Evolutionary conservation across 257 asterid species (phyloP).

Genomic region (Datura wrightii): DNA sequence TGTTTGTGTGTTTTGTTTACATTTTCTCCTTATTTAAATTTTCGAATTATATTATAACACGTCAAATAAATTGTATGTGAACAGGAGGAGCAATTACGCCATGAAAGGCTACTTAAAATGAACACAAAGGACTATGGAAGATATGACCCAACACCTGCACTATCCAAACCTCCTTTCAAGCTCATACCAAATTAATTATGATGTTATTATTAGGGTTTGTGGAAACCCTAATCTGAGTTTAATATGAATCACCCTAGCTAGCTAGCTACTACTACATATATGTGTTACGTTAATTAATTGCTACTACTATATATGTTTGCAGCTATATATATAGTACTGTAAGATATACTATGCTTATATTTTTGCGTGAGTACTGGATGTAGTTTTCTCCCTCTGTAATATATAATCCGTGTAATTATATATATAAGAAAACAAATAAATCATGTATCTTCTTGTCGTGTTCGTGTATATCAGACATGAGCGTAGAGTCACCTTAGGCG

Average conservation of each 20-base stretch:
- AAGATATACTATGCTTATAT: conserved; percentile 24
- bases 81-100: conserved; percentile 25
- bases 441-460: neutral
- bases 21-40: neutral
- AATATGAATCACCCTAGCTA: conserved; percentile 1
- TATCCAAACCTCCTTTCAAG: conserved; percentile 74
- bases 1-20: neutral
- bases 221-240: neutral
- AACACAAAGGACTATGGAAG: conserved; percentile 75
- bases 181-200: conserved; percentile 66
- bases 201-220: neutral
- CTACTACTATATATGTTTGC: conserved; percentile 7
- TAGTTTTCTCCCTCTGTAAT: conserved; percentile 23
- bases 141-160: conserved; percentile 77
- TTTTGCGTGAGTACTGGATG: conserved; percentile 19
- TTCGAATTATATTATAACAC: neutral
- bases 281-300: neutral
- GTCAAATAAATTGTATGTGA: neutral
- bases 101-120: conserved; percentile 64
- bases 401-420: conserved; percentile 23
- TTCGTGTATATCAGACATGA: too few species aligned
- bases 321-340: conserved; percentile 27
- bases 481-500: too few species aligned
- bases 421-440: neutral
- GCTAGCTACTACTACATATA: neutral